Evolutionary conservation across 768 basidiomycete species (phyloP).

Genomic region (Gloeostereum incarnatum): DNA sequence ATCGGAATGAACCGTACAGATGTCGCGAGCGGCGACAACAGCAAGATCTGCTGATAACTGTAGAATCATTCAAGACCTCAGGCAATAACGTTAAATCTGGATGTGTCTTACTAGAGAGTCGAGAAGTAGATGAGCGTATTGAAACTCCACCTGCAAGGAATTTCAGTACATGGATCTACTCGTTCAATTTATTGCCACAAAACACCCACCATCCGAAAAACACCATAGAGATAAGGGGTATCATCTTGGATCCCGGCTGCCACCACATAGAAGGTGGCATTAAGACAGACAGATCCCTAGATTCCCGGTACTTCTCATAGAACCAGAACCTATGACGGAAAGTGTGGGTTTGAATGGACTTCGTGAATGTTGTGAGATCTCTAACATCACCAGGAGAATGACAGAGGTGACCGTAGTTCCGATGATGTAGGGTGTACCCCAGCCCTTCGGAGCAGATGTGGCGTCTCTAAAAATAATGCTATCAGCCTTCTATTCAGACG

Average conservation of each 20-base stretch:
- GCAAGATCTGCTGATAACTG: constrained; percentile 22
- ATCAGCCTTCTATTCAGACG: too few relatives aligned
- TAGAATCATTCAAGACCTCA: neutral
- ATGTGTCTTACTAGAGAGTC: constrained; percentile 16
- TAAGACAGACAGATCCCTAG: constrained; percentile 11
- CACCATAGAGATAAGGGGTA: constrained; percentile 14
- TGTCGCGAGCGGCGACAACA: constrained; percentile 18
- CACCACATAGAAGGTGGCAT: constrained; percentile 18
- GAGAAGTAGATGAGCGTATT: constrained; percentile 18
- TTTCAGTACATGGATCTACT: too few relatives aligned
- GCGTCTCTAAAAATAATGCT: constrained; percentile 10
- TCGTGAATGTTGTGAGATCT: too few relatives aligned
- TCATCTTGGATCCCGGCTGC: constrained; percentile 17
- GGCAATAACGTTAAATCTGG: neutral
- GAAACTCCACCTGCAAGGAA: constrained; percentile 15
- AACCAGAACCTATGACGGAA: too few relatives aligned
- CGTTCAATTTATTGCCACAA: neutral
- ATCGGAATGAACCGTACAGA: constrained; percentile 22
- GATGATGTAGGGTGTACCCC: constrained; percentile 17
- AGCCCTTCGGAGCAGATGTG: constrained; percentile 15
- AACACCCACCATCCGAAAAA: constrained; percentile 14
- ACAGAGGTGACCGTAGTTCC: constrained; percentile 13
- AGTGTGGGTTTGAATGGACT: too few relatives aligned
- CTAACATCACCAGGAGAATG: constrained; percentile 10
- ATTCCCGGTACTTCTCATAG: constrained; percentile 16